Percentiles rank a stretch among this genome's conserved stretches.
Evolutionary conservation across 768 basidiomycete genomes (phyloP).

Genomic region (Cubamyces lactineus): DNA sequence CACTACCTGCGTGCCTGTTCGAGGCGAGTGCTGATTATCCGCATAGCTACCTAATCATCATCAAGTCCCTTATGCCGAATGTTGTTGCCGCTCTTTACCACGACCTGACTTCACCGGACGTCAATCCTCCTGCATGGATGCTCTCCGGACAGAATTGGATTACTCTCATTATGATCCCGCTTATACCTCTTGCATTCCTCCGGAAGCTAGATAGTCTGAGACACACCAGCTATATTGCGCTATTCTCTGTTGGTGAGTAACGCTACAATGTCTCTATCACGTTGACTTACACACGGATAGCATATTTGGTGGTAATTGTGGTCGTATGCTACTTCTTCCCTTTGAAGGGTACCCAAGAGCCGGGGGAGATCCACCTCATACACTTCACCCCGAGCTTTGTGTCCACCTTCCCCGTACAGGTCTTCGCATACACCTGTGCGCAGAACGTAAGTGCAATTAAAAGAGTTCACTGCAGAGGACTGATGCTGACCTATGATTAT

Average conservation of each 20-base stretch:
- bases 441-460: constrained; percentile 70
- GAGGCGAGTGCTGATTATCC: background rate
- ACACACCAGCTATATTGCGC: constrained; percentile 88
- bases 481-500: background rate
- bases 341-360: constrained; percentile 59
- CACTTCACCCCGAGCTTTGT: constrained; percentile 79
- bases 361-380: constrained; percentile 71
- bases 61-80: constrained; percentile 91
- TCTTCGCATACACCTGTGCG: constrained; percentile 90
- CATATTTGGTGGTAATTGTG: constrained; percentile 79
- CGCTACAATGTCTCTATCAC: background rate
- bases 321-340: constrained; percentile 80
- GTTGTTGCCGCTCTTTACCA: constrained; percentile 85
- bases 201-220: constrained; percentile 83
- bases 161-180: constrained; percentile 69
- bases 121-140: constrained; percentile 75
- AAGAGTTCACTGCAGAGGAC: background rate
- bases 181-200: constrained; percentile 83
- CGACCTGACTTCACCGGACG: constrained; percentile 64
- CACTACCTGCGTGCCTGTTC: background rate
- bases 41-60: constrained; percentile 82
- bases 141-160: constrained; percentile 85
- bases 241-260: constrained; percentile 84
- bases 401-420: constrained; percentile 89
- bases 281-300: constrained; percentile 40